Evolutionary conservation across 2,329 filamentous ascomycete species (phyloP), one percentile per base, ranked within the genome.

Genomic region (Aspergillus quadricinctus): DNA sequence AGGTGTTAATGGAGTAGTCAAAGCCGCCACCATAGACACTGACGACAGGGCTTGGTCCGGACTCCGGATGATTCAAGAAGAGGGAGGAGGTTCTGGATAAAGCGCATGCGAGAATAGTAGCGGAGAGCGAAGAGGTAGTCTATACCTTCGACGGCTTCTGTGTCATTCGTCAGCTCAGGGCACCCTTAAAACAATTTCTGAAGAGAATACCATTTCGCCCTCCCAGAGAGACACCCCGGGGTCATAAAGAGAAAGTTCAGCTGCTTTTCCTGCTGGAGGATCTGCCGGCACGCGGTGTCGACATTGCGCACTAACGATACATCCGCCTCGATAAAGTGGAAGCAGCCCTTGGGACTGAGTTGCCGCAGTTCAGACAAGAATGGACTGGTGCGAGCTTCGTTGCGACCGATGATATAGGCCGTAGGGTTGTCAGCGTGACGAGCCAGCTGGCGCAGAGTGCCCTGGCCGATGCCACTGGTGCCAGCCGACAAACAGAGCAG

Each of bases 391-490:
- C 73, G 72, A 0, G 60, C 48, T 10, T 69, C 37, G 29, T 66
- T 67, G 1, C 82, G 77, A 0, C 81, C 81, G 41, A 84, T 61
- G 40, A 83, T 74, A 64, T 85, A 85, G 29, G 82, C 73, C 19
- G 69, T 77, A 0, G 82, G 81, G 1, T 62, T 65, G 2, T 60
- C 56, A 2, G 77, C 67, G 19, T 75, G 62, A 43, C 75, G 72
- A 10, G 75, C 73, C 43, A 83, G 79, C 23, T 75, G 66, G 52
- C 77, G 78, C 17, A 83, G 66, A 0, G 80, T 76, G 11, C 74
- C 67, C 57, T 80, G 72, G 7, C 81, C 81, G 46, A 85, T 82
- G n/a, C 82, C 82, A 40, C 75, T 76, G 3, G 81, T 85, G 28
- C 77, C 82, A n/a, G 35, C 82, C 81, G 3, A 81, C 66, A 54